A percentile compares a stretch with the other conserved stretches of the same genome.
Conservation (phyloP, 129 eudicot genomes). For the Smallanthus sonchifolius region DNA sequence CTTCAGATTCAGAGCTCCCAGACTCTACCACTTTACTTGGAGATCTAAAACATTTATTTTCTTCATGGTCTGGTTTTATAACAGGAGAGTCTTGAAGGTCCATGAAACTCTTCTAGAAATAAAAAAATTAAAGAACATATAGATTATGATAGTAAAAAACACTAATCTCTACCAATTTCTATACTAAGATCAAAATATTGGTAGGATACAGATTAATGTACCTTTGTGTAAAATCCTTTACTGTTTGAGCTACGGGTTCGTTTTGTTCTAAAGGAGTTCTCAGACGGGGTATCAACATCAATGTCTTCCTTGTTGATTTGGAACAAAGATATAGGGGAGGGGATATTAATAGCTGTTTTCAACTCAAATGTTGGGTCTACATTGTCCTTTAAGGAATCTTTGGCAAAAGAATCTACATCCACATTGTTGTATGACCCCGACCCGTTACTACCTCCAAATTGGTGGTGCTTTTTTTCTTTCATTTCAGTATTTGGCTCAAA, state of each 20-base stretch:
- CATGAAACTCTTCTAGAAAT: constrained; percentile 41
- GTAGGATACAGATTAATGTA: constrained; percentile 45
- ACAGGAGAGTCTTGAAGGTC: constrained; percentile 31
- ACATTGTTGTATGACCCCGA: constrained; percentile 21
- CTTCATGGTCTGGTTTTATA: constrained; percentile 21
- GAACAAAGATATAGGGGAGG: constrained; percentile 37
- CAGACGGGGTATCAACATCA: constrained; percentile 32
- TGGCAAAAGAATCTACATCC: constrained; percentile 33
- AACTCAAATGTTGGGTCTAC: constrained; percentile 36
- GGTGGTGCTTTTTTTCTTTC: constrained; percentile 10
- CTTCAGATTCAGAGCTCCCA: constrained; percentile 52
- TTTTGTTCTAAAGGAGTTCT: constrained; percentile 25
- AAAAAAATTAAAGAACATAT: constrained; percentile 26
- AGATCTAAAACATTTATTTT: constrained; percentile 28
- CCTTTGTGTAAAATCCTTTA: constrained; percentile 28
- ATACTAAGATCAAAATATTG: not conserved
- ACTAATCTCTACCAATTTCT: constrained; percentile 10
- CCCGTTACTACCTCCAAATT: constrained; percentile 27
- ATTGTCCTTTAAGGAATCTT: constrained; percentile 26
- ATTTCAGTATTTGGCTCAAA: constrained; percentile 30
- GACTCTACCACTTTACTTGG: constrained; percentile 41
- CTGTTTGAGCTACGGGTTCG: constrained; percentile 37
- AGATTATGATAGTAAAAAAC: constrained; percentile 13
- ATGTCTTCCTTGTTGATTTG: constrained; percentile 34
- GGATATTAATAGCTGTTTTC: constrained; percentile 27